Evolutionary conservation across 345 rosid species (phyloP).

Genomic region (Citrus sinensis): DNA sequence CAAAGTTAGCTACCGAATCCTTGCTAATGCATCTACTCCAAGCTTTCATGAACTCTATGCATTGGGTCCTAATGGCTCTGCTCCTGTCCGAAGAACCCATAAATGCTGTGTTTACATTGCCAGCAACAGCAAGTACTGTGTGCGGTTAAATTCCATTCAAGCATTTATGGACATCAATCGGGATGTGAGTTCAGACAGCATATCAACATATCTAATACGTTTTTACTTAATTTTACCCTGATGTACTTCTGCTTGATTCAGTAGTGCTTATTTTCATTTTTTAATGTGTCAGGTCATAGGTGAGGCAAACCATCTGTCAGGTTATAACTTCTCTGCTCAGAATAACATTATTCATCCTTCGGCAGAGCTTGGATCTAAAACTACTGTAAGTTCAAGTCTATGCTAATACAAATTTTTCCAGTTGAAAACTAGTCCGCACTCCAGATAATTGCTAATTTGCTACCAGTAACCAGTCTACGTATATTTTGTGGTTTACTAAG

Average conservation of each 20-base stretch:
- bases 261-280: conserved; percentile 1
- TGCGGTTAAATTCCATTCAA: conserved; percentile 82
- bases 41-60: conserved; percentile 65
- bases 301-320: conserved; percentile 82
- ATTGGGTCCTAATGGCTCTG: conserved; percentile 35
- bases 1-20: conserved; percentile 50
- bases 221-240: not conserved
- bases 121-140: conserved; percentile 65
- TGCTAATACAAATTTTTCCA: not conserved
- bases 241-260: conserved; percentile 7
- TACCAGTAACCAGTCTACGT: not conserved
- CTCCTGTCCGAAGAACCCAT: conserved; percentile 51
- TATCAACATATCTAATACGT: not conserved
- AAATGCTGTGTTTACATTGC: conserved; percentile 94
- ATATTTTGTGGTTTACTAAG: not conserved
- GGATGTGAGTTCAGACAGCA: conserved; percentile 55
- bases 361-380: conserved; percentile 84
- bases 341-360: conserved; percentile 79
- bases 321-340: conserved; percentile 73
- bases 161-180: conserved; percentile 89
- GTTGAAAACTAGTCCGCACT: not conserved
- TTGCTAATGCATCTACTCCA: conserved; percentile 67
- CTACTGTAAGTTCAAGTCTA: conserved; percentile 52
- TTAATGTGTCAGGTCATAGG: conserved; percentile 61
- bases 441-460: not conserved